phyloP scores from a whole-genome alignment of 305 asterid species.

The Ilex paraguariensis region DNA sequence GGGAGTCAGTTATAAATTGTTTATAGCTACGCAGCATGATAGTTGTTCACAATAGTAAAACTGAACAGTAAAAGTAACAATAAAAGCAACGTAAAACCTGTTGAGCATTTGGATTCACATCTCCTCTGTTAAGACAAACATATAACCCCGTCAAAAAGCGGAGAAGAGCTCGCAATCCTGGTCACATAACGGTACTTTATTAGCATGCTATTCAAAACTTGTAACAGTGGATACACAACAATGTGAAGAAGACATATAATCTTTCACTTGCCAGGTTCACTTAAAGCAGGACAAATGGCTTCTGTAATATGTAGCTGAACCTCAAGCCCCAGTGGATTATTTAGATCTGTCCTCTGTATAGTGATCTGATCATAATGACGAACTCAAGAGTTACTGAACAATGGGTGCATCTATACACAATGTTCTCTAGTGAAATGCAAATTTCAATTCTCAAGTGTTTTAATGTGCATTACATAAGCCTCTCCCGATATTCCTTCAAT shows the following conservation, averaged over 20 bases:
- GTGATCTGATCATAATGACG: conserved; percentile 63
- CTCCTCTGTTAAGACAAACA: conserved; percentile 96
- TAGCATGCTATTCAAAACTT: conserved; percentile 5
- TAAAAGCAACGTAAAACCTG: conserved; percentile 37
- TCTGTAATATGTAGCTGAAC: conserved; percentile 87
- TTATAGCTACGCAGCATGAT: conserved; percentile 5
- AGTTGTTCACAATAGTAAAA: conserved; percentile 17
- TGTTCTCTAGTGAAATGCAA: background rate
- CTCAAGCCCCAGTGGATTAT: conserved; percentile 89
- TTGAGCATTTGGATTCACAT: conserved; percentile 70
- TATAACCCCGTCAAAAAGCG: conserved; percentile 92
- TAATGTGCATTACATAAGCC: conserved; percentile 65
- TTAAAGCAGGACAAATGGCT: conserved; percentile 94
- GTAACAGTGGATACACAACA: conserved; percentile 12
- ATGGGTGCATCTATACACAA: background rate
- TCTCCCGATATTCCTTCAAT: conserved; percentile 97
- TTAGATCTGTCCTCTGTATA: conserved; percentile 86
- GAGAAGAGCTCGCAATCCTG: conserved; percentile 98
- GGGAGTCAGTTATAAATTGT: background rate
- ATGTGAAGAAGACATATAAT: conserved; percentile 18
- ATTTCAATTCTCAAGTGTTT: no score
- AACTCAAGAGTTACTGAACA: background rate
- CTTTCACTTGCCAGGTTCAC: conserved; percentile 87
- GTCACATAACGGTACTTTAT: conserved; percentile 16
- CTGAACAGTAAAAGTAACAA: background rate